Percentiles rank a stretch among this genome's conserved stretches.
These are phyloP conservation scores for Porcisia deanei DNA, from an alignment of 208 protist genomes.

Conservation along the genomic window DNA sequence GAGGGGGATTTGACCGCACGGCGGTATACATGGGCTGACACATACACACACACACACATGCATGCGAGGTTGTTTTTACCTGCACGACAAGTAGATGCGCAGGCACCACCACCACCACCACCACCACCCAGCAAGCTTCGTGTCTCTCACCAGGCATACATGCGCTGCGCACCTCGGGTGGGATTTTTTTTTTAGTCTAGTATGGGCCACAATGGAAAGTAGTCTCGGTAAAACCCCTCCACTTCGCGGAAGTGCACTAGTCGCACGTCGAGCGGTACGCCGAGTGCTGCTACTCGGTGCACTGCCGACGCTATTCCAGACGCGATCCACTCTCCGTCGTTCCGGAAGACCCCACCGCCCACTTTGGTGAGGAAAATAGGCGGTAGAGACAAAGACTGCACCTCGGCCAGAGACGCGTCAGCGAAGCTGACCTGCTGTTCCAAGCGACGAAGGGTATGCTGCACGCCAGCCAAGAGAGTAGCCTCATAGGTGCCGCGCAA, in stretches of 20 bases:
- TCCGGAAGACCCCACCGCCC: constrained; percentile 54
- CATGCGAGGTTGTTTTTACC: neutral
- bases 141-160: neutral
- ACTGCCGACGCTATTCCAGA: constrained; percentile 25
- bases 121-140: neutral
- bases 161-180: neutral
- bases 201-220: constrained; percentile 21
- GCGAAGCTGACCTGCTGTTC: constrained; percentile 7
- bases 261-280: constrained; percentile 43
- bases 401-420: neutral
- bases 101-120: no score
- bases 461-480: constrained; percentile 44
- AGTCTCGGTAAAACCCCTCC: constrained; percentile 24
- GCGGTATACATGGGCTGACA: neutral
- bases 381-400: constrained; percentile 5
- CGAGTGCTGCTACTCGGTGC: constrained; percentile 13
- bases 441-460: constrained; percentile 37
- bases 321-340: constrained; percentile 42
- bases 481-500: constrained; percentile 54
- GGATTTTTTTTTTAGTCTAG: neutral
- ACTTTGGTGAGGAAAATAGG: constrained; percentile 58
- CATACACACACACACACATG: neutral
- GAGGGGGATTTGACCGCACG: neutral
- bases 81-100: neutral
- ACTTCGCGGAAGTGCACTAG: constrained; percentile 41